Base-by-base conservation (phyloP, 768 basidiomycete genomes). In the Baorangia bicolor region DNA sequence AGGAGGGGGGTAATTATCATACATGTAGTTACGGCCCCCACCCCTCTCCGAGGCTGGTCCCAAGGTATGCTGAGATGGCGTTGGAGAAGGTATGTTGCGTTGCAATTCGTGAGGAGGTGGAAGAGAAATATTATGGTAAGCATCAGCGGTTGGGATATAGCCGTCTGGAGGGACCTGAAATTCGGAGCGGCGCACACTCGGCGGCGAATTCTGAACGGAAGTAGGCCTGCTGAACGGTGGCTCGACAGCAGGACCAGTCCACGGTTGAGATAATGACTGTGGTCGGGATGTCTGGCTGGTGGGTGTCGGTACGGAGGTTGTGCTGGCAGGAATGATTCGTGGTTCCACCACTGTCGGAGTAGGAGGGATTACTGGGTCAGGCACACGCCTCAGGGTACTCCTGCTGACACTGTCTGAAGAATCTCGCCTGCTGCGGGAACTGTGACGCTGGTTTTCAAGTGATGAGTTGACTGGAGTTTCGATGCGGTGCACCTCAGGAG, bases 21-120 rank as follows among this genome's bases (percentile, higher is more conserved):
- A 71, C 13, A 51, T 56, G 39, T 68, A 68, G n/a, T 68, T 69
- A 25, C 57, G 64, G 28, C 33, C 41, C 42, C 62, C 59, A 23
- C 57, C 40, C 33, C 65, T 59, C 34, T 72, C 71, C 2, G 61
- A 47, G 28, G 51, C 12, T 6, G 40, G 60, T 13, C 56, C 69
- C 35, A 60, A 13, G 3, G 61, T 64, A 16, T 20, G 67, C 21
- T 66, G 67, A 40, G 67, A 73, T 10, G 62, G 67, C 4, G 67
- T 59, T 8, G 69, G 65, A 27, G 71, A 73, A 20, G 69, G 57
- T 27, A 69, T 56, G 37, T 4, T 53, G 34, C 65, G 66, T 18
- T 69, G 73, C 20, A 83, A 56, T 54, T 77, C 81, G 51, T 82
- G 78, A 1, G 83, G 83, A 20, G 81, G 77, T 6, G 81, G 81